These are phyloP conservation scores for Chrysoporthe deuterocubensis DNA, from an alignment of 2,329 filamentous ascomycete genomes.

Conservation along the genomic window DNA sequence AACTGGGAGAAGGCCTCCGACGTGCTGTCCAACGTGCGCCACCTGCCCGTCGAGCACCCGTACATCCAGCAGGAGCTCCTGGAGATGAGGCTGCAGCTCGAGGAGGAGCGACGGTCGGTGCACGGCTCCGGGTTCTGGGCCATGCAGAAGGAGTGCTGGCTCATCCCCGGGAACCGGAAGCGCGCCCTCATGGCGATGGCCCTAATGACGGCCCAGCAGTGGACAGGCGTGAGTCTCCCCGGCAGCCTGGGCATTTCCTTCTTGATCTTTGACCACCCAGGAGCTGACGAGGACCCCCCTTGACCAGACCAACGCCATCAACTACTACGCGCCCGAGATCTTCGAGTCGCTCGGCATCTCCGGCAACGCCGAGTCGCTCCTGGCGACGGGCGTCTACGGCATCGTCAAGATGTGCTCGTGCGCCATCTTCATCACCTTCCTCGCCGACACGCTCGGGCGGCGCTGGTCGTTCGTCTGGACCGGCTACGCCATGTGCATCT, in stretches of 20 bases:
- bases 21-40: constrained; percentile 41
- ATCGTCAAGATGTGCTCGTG: constrained; percentile 65
- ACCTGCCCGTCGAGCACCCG: constrained; percentile 41
- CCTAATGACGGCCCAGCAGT: constrained; percentile 71
- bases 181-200: constrained; percentile 47
- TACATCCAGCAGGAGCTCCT: constrained; percentile 43
- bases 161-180: constrained; percentile 45
- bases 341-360: constrained; percentile 42
- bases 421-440: constrained; percentile 61
- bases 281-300: background rate
- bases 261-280: background rate
- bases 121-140: constrained; percentile 33
- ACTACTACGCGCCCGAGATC: constrained; percentile 41
- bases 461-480: constrained; percentile 63
- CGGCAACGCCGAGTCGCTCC: constrained; percentile 56
- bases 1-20: constrained; percentile 59
- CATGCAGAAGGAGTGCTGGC: constrained; percentile 37
- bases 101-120: constrained; percentile 35
- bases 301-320: constrained; percentile 35
- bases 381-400: constrained; percentile 67
- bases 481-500: constrained; percentile 34
- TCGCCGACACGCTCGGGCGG: constrained; percentile 63
- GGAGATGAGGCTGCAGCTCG: constrained; percentile 37
- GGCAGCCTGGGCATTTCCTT: too few relatives aligned
- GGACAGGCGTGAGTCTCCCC: constrained; percentile 57